Evolutionary conservation across 305 asterid species (phyloP).

Genomic region (Fraxinus sp.): DNA sequence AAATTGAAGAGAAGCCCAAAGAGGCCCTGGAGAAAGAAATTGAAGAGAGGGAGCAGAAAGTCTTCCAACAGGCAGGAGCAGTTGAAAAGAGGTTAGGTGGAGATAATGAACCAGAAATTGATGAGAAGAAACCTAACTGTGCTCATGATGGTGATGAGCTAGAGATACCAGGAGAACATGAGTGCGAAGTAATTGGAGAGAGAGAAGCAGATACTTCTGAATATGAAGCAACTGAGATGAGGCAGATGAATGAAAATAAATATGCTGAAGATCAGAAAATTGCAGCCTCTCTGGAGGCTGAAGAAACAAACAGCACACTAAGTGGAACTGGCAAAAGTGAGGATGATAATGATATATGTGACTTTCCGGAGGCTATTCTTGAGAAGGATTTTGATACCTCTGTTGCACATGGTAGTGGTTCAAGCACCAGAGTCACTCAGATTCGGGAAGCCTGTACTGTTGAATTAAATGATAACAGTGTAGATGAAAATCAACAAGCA

Average conservation of each 20-base stretch:
- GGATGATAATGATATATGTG: constrained; percentile 28
- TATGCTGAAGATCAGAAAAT: constrained; percentile 30
- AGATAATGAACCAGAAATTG: constrained; percentile 33
- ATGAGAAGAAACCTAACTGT: constrained; percentile 22
- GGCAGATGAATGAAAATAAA: constrained; percentile 24
- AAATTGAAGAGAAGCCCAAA: constrained; percentile 30
- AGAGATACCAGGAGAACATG: constrained; percentile 27
- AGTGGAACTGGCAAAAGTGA: constrained; percentile 29
- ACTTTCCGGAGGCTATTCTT: constrained; percentile 38
- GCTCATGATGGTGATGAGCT: constrained; percentile 36
- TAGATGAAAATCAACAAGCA: constrained; percentile 33
- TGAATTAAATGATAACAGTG: constrained; percentile 27
- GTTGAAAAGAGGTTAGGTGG: constrained; percentile 21
- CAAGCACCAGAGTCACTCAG: constrained; percentile 28
- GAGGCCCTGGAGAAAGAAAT: constrained; percentile 28
- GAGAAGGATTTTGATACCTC: constrained; percentile 34
- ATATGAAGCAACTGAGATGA: constrained; percentile 28
- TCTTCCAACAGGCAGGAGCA: constrained; percentile 27
- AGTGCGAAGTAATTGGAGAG: constrained; percentile 25
- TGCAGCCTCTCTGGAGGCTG: constrained; percentile 30
- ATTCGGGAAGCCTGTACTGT: constrained; percentile 34
- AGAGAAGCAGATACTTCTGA: constrained; percentile 27
- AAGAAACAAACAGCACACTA: constrained; percentile 25
- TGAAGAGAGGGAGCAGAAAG: constrained; percentile 27
- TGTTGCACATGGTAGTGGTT: constrained; percentile 26